phyloP scores from a whole-genome alignment of 495 filamentous ascomycete genomes.

The Pseudomonodictys pantanalensis region DNA sequence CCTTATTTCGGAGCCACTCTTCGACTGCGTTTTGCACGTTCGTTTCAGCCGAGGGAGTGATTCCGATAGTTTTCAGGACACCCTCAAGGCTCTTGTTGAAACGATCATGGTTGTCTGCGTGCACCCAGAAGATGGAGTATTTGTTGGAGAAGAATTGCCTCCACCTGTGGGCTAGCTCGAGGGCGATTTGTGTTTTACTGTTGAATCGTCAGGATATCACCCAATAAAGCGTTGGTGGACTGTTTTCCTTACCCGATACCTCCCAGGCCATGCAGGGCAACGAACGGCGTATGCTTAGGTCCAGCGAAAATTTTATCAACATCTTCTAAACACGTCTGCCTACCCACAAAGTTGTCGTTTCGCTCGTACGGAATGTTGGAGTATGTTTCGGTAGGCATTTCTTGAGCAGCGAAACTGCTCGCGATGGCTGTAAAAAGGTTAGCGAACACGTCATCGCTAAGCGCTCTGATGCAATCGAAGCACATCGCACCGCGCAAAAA shows the following conservation, averaged over 20 bases:
- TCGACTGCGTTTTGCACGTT: conserved; percentile 5
- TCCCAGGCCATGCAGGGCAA: conserved; percentile 14
- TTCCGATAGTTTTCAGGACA: not conserved
- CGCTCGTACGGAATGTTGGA: conserved; percentile 11
- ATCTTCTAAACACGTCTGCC: conserved; percentile 1
- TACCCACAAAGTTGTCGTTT: conserved; percentile 6
- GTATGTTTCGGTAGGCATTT: conserved; percentile 3
- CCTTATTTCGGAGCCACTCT: conserved; percentile 11
- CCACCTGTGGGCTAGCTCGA: conserved; percentile 10
- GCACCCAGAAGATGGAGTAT: conserved; percentile 15
- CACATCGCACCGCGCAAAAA: no score
- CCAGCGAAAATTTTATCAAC: conserved; percentile 11
- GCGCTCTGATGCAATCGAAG: not conserved
- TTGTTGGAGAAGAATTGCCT: conserved; percentile 6
- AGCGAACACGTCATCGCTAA: not conserved
- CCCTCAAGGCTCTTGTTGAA: conserved; percentile 5
- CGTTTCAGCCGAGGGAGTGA: conserved; percentile 7
- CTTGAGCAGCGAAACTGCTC: conserved; percentile 1
- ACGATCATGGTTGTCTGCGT: not conserved
- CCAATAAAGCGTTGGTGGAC: not conserved
- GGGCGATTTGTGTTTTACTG: conserved; percentile 12
- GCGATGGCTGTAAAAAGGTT: conserved; percentile 8
- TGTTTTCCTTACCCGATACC: conserved; percentile 5
- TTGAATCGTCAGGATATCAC: not conserved
- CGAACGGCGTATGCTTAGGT: conserved; percentile 7